Conservation (phyloP, 768 basidiomycete genomes). For the Pleurotus tuoliensis region DNA sequence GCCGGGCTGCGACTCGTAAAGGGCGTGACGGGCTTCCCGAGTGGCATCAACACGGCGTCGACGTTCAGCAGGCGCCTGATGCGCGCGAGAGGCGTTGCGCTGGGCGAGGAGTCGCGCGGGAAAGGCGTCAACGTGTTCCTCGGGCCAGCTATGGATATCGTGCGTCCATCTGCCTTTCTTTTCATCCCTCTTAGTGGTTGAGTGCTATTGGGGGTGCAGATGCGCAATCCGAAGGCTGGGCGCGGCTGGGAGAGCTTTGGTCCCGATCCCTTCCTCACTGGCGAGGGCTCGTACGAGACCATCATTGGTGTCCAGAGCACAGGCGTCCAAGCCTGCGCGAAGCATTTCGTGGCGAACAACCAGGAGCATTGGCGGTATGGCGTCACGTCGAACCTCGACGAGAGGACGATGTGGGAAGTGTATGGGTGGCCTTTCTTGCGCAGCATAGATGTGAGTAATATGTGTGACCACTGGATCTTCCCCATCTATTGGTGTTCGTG, state of each 20-base stretch:
- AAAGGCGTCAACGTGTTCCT: constrained; percentile 58
- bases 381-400: constrained; percentile 44
- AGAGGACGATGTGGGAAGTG: constrained; percentile 52
- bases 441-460: constrained; percentile 36
- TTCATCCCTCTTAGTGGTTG: background rate
- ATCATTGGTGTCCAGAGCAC: constrained; percentile 46
- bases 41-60: constrained; percentile 51
- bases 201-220: constrained; percentile 22
- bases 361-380: constrained; percentile 52
- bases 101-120: constrained; percentile 65
- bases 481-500: too few relatives aligned
- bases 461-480: background rate
- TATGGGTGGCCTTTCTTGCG: constrained; percentile 50
- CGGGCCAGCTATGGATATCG: constrained; percentile 55
- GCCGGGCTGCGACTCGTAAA: constrained; percentile 39
- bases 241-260: constrained; percentile 54
- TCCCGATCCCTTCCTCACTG: constrained; percentile 47
- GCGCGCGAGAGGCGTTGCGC: constrained; percentile 54
- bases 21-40: constrained; percentile 49
- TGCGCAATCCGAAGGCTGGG: constrained; percentile 49
- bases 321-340: constrained; percentile 43
- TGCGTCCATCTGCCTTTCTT: constrained; percentile 19
- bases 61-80: constrained; percentile 59
- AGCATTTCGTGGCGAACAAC: constrained; percentile 31
- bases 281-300: constrained; percentile 51